phyloP scores from a whole-genome alignment of 2,329 filamentous ascomycete genomes.

The Trichoderma endophyticum region DNA sequence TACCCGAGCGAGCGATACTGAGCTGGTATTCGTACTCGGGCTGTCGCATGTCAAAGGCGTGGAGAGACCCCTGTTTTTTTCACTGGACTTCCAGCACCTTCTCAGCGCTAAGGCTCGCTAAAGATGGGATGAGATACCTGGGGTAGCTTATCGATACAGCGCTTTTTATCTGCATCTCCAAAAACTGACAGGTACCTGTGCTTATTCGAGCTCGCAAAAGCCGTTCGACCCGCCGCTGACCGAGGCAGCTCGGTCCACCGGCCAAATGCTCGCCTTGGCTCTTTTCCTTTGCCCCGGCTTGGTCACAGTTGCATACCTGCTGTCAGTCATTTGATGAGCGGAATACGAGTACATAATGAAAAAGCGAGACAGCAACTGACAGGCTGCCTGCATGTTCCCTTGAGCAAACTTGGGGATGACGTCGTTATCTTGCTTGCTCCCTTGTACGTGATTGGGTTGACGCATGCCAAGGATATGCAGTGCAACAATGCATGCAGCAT shows the following conservation, averaged over 20 bases:
- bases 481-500: background rate
- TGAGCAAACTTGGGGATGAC: background rate
- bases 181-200: background rate
- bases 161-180: background rate
- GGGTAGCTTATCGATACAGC: constrained; percentile 8
- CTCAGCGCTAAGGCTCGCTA: constrained; percentile 14
- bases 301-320: background rate
- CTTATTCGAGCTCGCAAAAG: background rate
- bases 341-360: background rate
- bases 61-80: constrained; percentile 10
- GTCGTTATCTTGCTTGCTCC: background rate
- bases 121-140: background rate
- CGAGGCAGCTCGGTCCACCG: constrained; percentile 13
- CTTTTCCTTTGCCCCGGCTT: constrained; percentile 6
- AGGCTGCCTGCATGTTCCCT: background rate
- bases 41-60: background rate
- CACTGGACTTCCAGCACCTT: background rate
- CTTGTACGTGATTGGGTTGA: background rate
- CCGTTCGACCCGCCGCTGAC: constrained; percentile 5
- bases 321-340: background rate
- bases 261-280: background rate
- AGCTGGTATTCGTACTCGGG: constrained; percentile 12
- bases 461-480: background rate
- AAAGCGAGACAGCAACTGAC: background rate
- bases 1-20: background rate